Evolutionary conservation across 2,329 filamentous ascomycete genomes (phyloP).

Genomic region (Cladophialophora exuberans): DNA sequence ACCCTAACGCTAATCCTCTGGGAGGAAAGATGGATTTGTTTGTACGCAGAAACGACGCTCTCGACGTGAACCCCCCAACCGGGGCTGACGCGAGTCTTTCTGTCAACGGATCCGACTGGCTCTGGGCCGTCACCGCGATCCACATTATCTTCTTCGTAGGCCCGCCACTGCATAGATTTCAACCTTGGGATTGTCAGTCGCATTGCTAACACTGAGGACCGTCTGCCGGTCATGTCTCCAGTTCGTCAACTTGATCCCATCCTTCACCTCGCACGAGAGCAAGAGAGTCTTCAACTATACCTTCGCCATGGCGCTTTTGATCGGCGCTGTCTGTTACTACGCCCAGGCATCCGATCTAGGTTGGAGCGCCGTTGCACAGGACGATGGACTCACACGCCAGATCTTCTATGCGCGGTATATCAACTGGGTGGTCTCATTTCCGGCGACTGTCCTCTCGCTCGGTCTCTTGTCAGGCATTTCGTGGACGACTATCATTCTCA

Average conservation of each 20-base stretch:
- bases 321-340: slow-evolving; percentile 57
- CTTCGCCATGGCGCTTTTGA: slow-evolving; percentile 54
- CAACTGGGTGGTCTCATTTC: slow-evolving; percentile 58
- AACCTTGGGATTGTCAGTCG: too few relatives aligned
- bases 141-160: slow-evolving; percentile 53
- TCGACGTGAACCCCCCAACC: slow-evolving; percentile 51
- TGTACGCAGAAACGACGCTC: slow-evolving; percentile 49
- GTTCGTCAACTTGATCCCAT: slow-evolving; percentile 48
- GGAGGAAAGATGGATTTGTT: slow-evolving; percentile 18
- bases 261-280: slow-evolving; percentile 49
- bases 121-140: slow-evolving; percentile 58
- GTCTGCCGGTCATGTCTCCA: too few relatives aligned
- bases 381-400: slow-evolving; percentile 48
- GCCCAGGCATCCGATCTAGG: slow-evolving; percentile 57
- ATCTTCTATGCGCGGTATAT: slow-evolving; percentile 62
- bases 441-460: slow-evolving; percentile 50
- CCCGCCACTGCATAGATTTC: too few relatives aligned
- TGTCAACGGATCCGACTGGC: slow-evolving; percentile 57
- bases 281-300: slow-evolving; percentile 63
- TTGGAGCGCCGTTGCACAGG: slow-evolving; percentile 46
- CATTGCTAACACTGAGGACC: too few relatives aligned
- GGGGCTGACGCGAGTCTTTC: slow-evolving; percentile 46
- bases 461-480: slow-evolving; percentile 57
- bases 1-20: too few relatives aligned
- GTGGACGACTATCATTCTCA: slow-evolving; percentile 60